These are phyloP conservation scores for Aureobasidium melanogenum DNA, from an alignment of 2,329 filamentous ascomycete species.

Conservation along the genomic window DNA sequence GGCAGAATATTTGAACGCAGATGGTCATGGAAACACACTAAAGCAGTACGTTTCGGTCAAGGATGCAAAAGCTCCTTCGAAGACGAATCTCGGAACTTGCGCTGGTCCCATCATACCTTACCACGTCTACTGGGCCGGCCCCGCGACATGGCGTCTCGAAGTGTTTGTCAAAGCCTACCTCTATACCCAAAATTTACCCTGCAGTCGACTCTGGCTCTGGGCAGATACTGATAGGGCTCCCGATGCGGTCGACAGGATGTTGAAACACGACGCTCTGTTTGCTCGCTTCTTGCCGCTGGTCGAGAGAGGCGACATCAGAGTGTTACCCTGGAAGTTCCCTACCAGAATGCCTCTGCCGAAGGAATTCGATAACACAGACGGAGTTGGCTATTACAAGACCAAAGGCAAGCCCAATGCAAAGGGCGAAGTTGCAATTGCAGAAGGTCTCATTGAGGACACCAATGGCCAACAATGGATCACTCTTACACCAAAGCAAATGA, in stretches of 20 bases:
- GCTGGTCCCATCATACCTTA: slow-evolving; percentile 48
- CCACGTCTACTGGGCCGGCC: slow-evolving; percentile 50
- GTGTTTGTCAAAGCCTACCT: slow-evolving; percentile 49
- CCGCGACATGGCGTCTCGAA: slow-evolving; percentile 49
- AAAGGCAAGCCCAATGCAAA: slow-evolving; percentile 35
- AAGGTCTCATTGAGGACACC: slow-evolving; percentile 43
- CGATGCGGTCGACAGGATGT: slow-evolving; percentile 42
- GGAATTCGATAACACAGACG: slow-evolving; percentile 39
- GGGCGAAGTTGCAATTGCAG: slow-evolving; percentile 37
- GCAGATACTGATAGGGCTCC: slow-evolving; percentile 45
- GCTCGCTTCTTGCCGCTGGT: slow-evolving; percentile 46
- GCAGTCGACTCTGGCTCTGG: slow-evolving; percentile 46
- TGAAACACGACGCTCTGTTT: slow-evolving; percentile 43
- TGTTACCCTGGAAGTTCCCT: slow-evolving; percentile 48
- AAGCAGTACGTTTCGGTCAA: slow-evolving; percentile 29
- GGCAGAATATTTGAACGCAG: slow-evolving; percentile 35
- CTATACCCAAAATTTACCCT: slow-evolving; percentile 48
- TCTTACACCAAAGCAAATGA: slow-evolving; percentile 47
- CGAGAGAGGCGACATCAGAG: slow-evolving; percentile 42
- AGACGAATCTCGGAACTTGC: slow-evolving; percentile 39
- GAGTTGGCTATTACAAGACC: slow-evolving; percentile 41
- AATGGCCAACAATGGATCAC: slow-evolving; percentile 45
- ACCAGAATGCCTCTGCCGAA: slow-evolving; percentile 43
- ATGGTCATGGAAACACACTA: slow-evolving; percentile 33
- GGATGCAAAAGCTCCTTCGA: slow-evolving; percentile 29